A percentile compares a stretch with the other conserved stretches of the same genome.
Evolutionary conservation across 768 basidiomycete species (phyloP).

Genomic region (Termitomyces sp.): DNA sequence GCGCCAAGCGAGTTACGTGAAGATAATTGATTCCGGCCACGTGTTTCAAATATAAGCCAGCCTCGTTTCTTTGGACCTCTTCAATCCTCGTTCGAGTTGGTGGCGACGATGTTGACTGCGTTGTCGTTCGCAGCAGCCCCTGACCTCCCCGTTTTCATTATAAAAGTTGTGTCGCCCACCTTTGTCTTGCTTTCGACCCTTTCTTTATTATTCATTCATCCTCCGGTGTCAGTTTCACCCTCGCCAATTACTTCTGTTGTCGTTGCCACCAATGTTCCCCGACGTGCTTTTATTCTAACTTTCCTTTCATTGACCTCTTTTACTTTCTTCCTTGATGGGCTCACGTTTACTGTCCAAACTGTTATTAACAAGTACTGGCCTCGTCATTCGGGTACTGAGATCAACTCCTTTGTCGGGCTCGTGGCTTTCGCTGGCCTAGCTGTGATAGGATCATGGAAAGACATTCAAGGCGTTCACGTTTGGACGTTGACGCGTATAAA

Average conservation of each 20-base stretch:
- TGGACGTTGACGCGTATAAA: constrained; percentile 63
- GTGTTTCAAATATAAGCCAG: constrained; percentile 21
- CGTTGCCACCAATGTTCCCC: constrained; percentile 67
- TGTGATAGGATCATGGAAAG: constrained; percentile 77
- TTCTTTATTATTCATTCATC: constrained; percentile 52
- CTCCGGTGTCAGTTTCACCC: constrained; percentile 41
- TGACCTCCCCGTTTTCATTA: constrained; percentile 41
- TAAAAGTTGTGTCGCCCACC: constrained; percentile 67
- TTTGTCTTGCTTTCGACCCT: constrained; percentile 59
- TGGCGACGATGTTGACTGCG: constrained; percentile 25
- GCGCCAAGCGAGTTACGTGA: constrained; percentile 14
- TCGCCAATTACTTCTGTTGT: constrained; percentile 78
- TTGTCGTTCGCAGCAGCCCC: constrained; percentile 12
- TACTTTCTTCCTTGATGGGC: constrained; percentile 76
- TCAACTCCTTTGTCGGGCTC: constrained; percentile 66
- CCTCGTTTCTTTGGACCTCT: constrained; percentile 6
- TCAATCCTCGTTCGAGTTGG: constrained; percentile 19
- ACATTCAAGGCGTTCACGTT: constrained; percentile 62
- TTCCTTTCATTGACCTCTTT: constrained; percentile 67
- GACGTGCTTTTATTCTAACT: constrained; percentile 69
- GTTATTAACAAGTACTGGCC: constrained; percentile 68
- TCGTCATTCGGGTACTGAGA: constrained; percentile 56
- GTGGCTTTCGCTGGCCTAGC: constrained; percentile 70
- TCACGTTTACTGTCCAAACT: constrained; percentile 62
- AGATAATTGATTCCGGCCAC: constrained; percentile 16